phyloP scores from a whole-genome alignment of 306 rosid species.

The Dalbergia cochinchinensis region DNA sequence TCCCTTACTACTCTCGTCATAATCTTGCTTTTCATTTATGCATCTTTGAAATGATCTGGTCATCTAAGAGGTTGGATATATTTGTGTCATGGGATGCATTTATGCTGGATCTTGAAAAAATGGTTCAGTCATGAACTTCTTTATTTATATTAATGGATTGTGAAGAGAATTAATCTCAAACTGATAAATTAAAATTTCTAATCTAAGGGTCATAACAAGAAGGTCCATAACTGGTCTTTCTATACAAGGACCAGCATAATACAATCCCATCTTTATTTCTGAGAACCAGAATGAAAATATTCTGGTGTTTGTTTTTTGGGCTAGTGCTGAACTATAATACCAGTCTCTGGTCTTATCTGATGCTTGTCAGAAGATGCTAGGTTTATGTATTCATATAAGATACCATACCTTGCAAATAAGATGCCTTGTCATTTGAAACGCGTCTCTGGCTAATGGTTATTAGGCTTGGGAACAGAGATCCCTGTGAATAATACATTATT shows the following conservation, averaged over 20 bases:
- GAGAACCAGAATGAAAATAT: background rate
- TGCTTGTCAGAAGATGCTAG: background rate
- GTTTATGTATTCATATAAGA: background rate
- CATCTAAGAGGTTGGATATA: conserved; percentile 24
- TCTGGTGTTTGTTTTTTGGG: conserved; percentile 1
- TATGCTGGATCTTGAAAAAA: no score
- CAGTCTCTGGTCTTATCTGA: background rate
- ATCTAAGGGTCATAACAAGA: no score
- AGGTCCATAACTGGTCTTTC: no score
- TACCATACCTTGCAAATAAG: background rate
- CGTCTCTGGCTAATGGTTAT: background rate
- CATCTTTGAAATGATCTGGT: conserved; percentile 21
- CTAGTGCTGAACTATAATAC: background rate
- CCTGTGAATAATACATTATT: background rate
- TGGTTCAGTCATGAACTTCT: no score
- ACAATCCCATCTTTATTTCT: background rate
- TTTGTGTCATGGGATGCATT: background rate
- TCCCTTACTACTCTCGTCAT: no score
- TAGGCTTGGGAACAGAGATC: conserved; percentile 2
- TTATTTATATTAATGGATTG: no score
- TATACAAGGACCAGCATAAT: no score
- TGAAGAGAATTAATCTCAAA: no score
- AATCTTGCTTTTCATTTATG: conserved; percentile 23
- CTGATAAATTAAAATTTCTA: no score
- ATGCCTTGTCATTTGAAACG: background rate